phyloP scores from a whole-genome alignment of 129 eudicot species.

The Rutidosis leptorrhynchoides region DNA sequence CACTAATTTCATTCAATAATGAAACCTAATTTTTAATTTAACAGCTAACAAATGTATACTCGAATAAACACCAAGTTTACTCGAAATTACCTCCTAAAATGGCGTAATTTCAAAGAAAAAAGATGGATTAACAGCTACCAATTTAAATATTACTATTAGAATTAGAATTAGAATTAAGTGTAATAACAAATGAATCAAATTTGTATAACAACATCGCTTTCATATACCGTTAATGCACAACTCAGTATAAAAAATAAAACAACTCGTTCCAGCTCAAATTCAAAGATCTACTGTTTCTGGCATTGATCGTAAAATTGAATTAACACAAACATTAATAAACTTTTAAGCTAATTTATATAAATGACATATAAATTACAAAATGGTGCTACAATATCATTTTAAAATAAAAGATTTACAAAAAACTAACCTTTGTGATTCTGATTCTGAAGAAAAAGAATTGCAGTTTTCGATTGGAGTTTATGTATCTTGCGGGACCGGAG shows the following conservation, averaged over 20 bases:
- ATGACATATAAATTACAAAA: not conserved
- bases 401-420: not conserved
- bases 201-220: slow-evolving; percentile 23
- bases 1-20: slow-evolving; percentile 25
- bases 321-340: not conserved
- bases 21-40: slow-evolving; percentile 8
- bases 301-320: slow-evolving; percentile 28
- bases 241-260: slow-evolving; percentile 17
- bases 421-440: not conserved
- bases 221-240: slow-evolving; percentile 9
- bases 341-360: slow-evolving; percentile 8
- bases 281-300: slow-evolving; percentile 29
- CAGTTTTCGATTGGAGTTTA: slow-evolving; percentile 34
- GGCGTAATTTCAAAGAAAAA: too few species aligned
- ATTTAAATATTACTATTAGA: too few species aligned
- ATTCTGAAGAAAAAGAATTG: not conserved
- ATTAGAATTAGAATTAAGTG: too few species aligned
- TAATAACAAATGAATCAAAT: slow-evolving; percentile 28
- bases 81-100: slow-evolving; percentile 17
- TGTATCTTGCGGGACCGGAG: slow-evolving; percentile 42
- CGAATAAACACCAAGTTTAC: slow-evolving; percentile 7
- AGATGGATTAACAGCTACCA: too few species aligned
- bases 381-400: not conserved
- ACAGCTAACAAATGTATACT: not conserved
- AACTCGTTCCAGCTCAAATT: slow-evolving; percentile 4